A percentile compares a stretch with the other conserved stretches of the same genome.
These are phyloP conservation scores for Penicillium capsulatum DNA, from an alignment of 2,329 filamentous ascomycete species.

Conservation along the genomic window DNA sequence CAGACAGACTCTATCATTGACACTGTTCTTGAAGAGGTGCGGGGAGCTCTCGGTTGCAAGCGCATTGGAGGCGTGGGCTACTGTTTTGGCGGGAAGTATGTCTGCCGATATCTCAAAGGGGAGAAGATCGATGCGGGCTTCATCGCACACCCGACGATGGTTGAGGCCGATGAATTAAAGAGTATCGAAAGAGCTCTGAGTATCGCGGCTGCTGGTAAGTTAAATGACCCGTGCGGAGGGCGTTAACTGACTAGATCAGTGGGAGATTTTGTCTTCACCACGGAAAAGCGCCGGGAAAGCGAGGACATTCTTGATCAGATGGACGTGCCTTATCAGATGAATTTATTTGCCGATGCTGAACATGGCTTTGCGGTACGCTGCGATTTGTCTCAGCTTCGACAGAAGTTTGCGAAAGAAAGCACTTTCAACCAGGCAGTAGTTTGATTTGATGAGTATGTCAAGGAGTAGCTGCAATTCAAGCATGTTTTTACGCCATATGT, in stretches of 20 bases:
- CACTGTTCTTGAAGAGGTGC: constrained; percentile 37
- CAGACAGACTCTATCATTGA: constrained; percentile 51
- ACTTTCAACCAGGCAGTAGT: constrained; percentile 69
- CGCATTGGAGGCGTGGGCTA: constrained; percentile 47
- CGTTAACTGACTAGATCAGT: constrained; percentile 7
- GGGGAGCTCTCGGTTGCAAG: constrained; percentile 21
- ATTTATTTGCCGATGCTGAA: constrained; percentile 61
- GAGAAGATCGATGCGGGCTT: constrained; percentile 18
- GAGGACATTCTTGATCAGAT: constrained; percentile 55
- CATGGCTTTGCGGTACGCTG: constrained; percentile 70
- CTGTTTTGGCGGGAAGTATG: constrained; percentile 53
- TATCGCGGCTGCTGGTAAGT: constrained; percentile 18
- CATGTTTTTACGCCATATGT: too few relatives aligned
- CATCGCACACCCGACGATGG: constrained; percentile 20
- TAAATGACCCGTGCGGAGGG: too few relatives aligned
- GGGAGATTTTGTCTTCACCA: constrained; percentile 48
- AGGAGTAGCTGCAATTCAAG: too few relatives aligned
- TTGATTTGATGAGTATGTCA: constrained; percentile 51
- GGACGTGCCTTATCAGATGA: constrained; percentile 64
- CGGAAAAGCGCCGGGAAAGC: constrained; percentile 56
- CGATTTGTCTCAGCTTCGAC: constrained; percentile 53
- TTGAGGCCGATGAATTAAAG: constrained; percentile 15
- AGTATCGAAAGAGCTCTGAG: constrained; percentile 18
- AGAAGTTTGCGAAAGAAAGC: constrained; percentile 68
- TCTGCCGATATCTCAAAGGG: constrained; percentile 24